Conservation (phyloP, 257 asterid species). For the Thymus mandschuricus region DNA sequence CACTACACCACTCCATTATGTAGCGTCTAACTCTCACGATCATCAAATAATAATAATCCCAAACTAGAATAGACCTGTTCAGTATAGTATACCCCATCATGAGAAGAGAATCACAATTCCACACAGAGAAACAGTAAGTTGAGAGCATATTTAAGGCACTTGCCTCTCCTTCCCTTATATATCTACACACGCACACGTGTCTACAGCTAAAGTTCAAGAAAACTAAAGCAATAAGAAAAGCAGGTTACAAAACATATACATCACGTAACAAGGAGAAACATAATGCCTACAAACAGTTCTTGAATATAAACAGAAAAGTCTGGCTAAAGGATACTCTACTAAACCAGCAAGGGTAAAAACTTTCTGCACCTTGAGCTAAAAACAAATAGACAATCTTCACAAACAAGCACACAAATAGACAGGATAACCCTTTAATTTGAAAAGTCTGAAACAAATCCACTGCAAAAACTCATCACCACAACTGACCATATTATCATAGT, state of each 20-base stretch:
- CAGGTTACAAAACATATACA: background rate
- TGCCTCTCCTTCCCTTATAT: background rate
- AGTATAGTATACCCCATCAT: slow-evolving; percentile 5
- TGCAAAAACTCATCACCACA: background rate
- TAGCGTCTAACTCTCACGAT: no score
- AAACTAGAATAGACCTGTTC: no score
- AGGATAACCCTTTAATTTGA: no score
- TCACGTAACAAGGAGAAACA: background rate
- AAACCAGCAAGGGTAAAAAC: background rate
- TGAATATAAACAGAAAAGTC: background rate
- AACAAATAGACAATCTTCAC: background rate
- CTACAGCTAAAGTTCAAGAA: background rate
- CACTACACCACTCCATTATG: no score
- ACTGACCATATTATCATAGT: background rate
- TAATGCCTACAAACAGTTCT: background rate
- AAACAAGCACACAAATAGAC: background rate
- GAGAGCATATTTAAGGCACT: background rate
- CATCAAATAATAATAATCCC: no score
- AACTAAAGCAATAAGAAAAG: slow-evolving; percentile 1
- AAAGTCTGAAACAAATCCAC: background rate
- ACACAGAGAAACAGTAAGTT: background rate
- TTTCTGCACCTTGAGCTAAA: slow-evolving; percentile 8
- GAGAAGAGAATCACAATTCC: background rate
- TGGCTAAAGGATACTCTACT: slow-evolving; percentile 9
- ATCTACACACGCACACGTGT: background rate